A percentile compares a stretch with the other conserved stretches of the same genome.
Evolutionary conservation across 805 yeast genomes (phyloP).

Genomic region (Kurtzmaniella cleridarum): DNA sequence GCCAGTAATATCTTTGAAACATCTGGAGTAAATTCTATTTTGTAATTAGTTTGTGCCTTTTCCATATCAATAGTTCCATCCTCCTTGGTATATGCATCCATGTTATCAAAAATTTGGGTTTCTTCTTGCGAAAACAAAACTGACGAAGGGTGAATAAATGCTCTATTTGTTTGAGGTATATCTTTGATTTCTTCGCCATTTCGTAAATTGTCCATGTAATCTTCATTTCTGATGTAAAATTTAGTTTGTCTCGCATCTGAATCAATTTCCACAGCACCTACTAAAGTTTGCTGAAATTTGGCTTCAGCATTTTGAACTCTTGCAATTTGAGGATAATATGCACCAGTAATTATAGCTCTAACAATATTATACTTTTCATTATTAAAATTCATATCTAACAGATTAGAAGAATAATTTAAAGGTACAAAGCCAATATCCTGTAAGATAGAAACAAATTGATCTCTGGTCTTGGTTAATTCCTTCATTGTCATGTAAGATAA

Average conservation of each 20-base stretch:
- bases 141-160: slow-evolving; percentile 85
- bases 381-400: slow-evolving; percentile 44
- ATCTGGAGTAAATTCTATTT: slow-evolving; percentile 38
- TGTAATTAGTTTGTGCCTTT: slow-evolving; percentile 24
- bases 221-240: slow-evolving; percentile 67
- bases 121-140: slow-evolving; percentile 44
- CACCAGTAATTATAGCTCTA: slow-evolving; percentile 68
- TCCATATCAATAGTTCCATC: slow-evolving; percentile 36
- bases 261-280: slow-evolving; percentile 83
- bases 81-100: slow-evolving; percentile 26
- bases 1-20: slow-evolving; percentile 17
- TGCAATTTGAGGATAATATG: slow-evolving; percentile 79
- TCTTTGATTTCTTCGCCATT: slow-evolving; percentile 8
- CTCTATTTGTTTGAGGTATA: slow-evolving; percentile 55
- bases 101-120: slow-evolving; percentile 1
- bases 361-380: slow-evolving; percentile 45
- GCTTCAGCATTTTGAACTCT: slow-evolving; percentile 79
- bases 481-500: slow-evolving; percentile 60
- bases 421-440: slow-evolving; percentile 78
- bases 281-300: slow-evolving; percentile 59
- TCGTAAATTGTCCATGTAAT: slow-evolving; percentile 22
- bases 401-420: slow-evolving; percentile 33
- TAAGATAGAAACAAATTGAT: slow-evolving; percentile 65
- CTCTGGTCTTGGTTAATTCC: slow-evolving; percentile 66
- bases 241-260: slow-evolving; percentile 72